Base-by-base conservation (phyloP, 768 basidiomycete species). In the Mycena pura region DNA sequence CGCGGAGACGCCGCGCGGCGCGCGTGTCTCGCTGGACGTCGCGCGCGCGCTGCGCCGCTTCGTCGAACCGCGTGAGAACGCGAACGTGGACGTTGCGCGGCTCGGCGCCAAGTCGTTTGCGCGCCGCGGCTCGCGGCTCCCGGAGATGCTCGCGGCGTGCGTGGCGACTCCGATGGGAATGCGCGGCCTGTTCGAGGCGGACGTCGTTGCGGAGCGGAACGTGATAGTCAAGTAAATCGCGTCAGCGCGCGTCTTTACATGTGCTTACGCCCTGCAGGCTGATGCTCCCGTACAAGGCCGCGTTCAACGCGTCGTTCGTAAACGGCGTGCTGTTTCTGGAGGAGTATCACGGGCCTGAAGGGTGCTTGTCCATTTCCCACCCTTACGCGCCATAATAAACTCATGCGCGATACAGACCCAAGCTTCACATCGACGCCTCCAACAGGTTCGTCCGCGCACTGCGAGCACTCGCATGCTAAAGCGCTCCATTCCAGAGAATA, bases 281-380 rank as follows among this genome's bases (percentile, higher is more conserved):
- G n/a, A 62, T 66, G 61, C 34, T 63, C 21, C 61, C 55, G 36
- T 36, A 47, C 47, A 41, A 55, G 8, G 52, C 51, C 9, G 15
- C 40, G 9, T 62, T 66, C 32, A 51, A 63, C 44, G 65, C 57
- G 32, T 66, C 52, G 19, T 63, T 58, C 25, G 57, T 29, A 4
- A 51, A 57, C 6, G 63, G 63, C 14, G 54, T 60, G n/a, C 58
- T 64, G 17, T 64, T 64, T 22, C 28, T 64, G 41, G 58, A 64
- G 41, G 53, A 48, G 9, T 39, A 22, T 4, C 6, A 36, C 2
- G 43, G n/a, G 2, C 52, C 39, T 6, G 27, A 41, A 3, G 6
- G 3, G 59, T 53, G 34, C 45, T 27, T 21, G 1, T 27, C 19
- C 2, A 47, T 45, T 29, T n/a, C n/a, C n/a, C n/a, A n/a, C 8